These are phyloP conservation scores for Larix kaempferi DNA, from an alignment of 75 land plant species.

Conservation along the genomic window DNA sequence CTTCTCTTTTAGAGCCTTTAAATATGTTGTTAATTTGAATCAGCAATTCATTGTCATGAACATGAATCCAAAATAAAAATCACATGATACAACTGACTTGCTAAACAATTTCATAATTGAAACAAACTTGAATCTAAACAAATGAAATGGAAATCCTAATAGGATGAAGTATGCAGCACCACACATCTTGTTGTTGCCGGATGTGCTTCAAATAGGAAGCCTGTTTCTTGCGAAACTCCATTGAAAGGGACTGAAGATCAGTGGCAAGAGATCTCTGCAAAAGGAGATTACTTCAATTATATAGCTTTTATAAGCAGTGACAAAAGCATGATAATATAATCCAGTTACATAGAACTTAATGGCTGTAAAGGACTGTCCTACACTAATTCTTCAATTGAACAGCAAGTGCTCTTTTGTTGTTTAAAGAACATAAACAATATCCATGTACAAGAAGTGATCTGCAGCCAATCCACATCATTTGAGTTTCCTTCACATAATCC, in stretches of 20 bases:
- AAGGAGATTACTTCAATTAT: neutral
- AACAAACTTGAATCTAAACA: neutral
- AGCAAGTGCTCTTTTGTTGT: neutral
- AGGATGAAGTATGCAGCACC: constrained; percentile 6
- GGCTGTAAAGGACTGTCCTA: neutral
- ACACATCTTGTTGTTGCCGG: constrained; percentile 80
- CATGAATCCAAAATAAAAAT: neutral
- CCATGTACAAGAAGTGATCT: neutral
- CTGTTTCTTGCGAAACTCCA: constrained; percentile 91
- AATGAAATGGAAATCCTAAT: neutral
- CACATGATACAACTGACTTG: neutral
- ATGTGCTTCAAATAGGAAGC: constrained; percentile 80
- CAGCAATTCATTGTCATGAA: neutral
- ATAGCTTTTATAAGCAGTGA: neutral
- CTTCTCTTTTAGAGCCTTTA: neutral
- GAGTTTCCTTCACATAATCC: neutral
- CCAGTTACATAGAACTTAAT: neutral
- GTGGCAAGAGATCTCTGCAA: constrained; percentile 92
- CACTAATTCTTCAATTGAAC: neutral
- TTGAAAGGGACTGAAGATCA: constrained; percentile 88
- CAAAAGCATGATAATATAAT: neutral
- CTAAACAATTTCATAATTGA: neutral
- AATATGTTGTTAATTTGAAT: neutral
- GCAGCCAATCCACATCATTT: neutral
- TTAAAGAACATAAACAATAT: neutral